Percentiles rank a stretch among this genome's conserved stretches.
Conservation (phyloP, 1,284 basidiomycete species). For the Ustilago esculenta region DNA sequence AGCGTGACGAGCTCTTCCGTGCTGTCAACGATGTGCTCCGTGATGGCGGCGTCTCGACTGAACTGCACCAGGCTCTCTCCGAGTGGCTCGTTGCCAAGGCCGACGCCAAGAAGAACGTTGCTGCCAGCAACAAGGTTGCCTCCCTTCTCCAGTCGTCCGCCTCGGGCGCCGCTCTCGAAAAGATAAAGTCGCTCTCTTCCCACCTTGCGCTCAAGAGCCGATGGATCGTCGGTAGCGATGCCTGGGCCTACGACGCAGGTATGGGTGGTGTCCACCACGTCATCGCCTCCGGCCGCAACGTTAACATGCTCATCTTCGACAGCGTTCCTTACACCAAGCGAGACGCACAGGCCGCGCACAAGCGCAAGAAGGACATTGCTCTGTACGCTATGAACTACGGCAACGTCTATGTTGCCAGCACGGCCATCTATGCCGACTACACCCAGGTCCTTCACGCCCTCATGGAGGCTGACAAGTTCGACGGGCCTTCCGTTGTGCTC, state of each 20-base stretch:
- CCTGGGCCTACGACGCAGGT: constrained; percentile 96
- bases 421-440: constrained; percentile 95
- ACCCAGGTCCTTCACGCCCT: constrained; percentile 91
- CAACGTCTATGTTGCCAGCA: constrained; percentile 92
- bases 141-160: constrained; percentile 74
- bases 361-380: constrained; percentile 67
- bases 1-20: constrained; percentile 55
- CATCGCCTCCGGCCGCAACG: constrained; percentile 86
- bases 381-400: constrained; percentile 97
- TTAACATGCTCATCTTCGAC: constrained; percentile 96
- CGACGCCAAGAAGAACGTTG: constrained; percentile 50
- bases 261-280: constrained; percentile 95
- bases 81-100: constrained; percentile 51
- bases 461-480: constrained; percentile 88
- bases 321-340: constrained; percentile 85
- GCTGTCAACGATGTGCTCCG: constrained; percentile 56
- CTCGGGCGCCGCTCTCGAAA: constrained; percentile 54
- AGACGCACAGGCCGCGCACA: constrained; percentile 59
- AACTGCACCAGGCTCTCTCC: constrained; percentile 55
- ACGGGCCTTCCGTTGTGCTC: constrained; percentile 89
- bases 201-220: constrained; percentile 67
- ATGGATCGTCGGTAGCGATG: constrained; percentile 97
- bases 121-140: constrained; percentile 43
- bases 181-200: constrained; percentile 51
- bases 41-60: constrained; percentile 43